These are phyloP conservation scores for Ceriops tagal DNA, from an alignment of 345 rosid genomes.

Conservation along the genomic window DNA sequence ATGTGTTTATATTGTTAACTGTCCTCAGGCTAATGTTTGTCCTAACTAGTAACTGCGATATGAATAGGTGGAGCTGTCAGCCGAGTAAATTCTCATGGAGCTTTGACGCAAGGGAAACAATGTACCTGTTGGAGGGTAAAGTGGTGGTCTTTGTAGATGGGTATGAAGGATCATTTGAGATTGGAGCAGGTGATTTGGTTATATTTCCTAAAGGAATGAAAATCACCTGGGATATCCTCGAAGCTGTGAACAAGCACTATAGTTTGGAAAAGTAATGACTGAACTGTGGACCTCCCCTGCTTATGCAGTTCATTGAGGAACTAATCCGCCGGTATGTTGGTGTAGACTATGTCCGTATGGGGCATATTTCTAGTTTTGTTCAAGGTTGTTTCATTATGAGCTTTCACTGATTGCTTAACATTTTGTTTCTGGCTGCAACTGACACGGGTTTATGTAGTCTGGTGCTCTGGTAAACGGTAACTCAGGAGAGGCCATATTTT, in stretches of 20 bases:
- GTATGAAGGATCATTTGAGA: constrained; percentile 37
- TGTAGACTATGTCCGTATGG: no score
- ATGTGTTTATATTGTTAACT: background rate
- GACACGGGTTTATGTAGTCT: no score
- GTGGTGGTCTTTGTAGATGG: constrained; percentile 40
- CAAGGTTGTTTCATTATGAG: no score
- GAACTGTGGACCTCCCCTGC: no score
- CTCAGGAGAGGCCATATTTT: no score
- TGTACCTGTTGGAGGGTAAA: constrained; percentile 43
- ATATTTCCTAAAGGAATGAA: constrained; percentile 52
- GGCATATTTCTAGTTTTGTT: no score
- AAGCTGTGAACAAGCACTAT: constrained; percentile 46
- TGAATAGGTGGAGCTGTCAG: constrained; percentile 34
- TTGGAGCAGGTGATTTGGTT: constrained; percentile 45
- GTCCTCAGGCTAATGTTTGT: background rate
- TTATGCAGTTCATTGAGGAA: no score
- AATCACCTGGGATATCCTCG: constrained; percentile 40
- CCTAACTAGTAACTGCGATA: background rate
- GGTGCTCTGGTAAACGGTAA: no score
- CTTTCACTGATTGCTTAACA: no score
- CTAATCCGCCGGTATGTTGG: no score
- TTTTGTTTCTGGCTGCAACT: no score
- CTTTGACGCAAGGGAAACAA: constrained; percentile 37
- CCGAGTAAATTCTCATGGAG: constrained; percentile 48
- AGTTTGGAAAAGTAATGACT: constrained; percentile 25